A percentile compares a stretch with the other conserved stretches of the same genome.
phyloP scores from a whole-genome alignment of 768 basidiomycete genomes.

The Russula sp. region DNA sequence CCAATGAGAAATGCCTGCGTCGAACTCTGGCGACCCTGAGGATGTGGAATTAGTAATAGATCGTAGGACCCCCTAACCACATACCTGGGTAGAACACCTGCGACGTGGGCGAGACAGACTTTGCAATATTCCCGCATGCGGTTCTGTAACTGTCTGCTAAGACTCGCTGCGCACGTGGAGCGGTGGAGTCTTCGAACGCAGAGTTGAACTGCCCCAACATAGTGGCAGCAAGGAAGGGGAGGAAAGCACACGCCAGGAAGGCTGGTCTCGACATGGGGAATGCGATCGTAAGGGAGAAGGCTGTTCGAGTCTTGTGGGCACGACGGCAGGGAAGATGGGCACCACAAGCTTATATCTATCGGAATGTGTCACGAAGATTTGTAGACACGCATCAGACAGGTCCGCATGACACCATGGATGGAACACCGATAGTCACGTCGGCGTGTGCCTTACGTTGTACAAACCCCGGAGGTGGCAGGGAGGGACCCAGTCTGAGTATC shows the following conservation, averaged over 20 bases:
- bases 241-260: not conserved
- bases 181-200: not conserved
- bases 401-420: not conserved
- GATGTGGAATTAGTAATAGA: not conserved
- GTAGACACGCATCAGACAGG: not conserved
- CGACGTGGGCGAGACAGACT: not conserved
- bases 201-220: not conserved
- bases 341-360: not conserved
- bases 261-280: not conserved
- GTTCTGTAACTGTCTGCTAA: not conserved
- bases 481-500: too few species aligned
- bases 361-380: not conserved
- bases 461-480: too few species aligned
- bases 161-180: not conserved
- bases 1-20: not conserved
- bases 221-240: not conserved
- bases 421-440: not conserved
- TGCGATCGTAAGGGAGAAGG: not conserved
- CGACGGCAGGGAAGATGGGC: not conserved
- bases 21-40: not conserved
- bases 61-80: not conserved
- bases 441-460: not conserved
- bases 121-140: not conserved
- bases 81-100: not conserved
- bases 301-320: not conserved